Base-by-base conservation (phyloP, 78 protist genomes). In the Diacronema lutheri region DNA sequence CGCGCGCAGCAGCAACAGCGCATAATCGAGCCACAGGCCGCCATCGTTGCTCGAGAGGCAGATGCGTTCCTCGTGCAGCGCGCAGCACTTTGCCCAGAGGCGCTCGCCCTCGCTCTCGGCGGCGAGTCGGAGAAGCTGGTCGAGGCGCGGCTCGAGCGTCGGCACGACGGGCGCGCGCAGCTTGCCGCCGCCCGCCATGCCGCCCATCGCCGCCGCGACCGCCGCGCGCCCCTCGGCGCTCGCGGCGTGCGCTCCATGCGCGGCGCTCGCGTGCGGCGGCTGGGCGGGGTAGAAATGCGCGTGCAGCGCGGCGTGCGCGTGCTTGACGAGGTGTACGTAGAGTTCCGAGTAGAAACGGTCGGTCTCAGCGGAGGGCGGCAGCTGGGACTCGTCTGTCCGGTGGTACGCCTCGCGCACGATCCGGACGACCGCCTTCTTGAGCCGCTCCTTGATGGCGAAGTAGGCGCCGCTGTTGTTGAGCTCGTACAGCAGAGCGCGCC, bases 21-120 rank as follows among this genome's bases (percentile, higher is more conserved):
- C 92, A 86, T 81, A 90, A 57, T 85, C 92, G 81, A 10, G 19
- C 92, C 89, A 87, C 20, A 41, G 33, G 58, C 1, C 76, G 37
- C 60, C 79, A 37, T 57, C 41, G 21, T 35, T 0, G 26, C 5
- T 1, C 60, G 7, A 40, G 21, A 0, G 40, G 16, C 26, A 73
- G n/a, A 89, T 6, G 58, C 91, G 84, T 41, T 86, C 79, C 58
- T 89, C 62, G 79, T 85, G 88, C 60, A n/a, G 37, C 29, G 31
- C 6, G 57, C 23, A 61, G 29, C 85, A 88, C 46, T 3, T 46
- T 1, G 13, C 80, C 31, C 1, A 60, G 55, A 44, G 79, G 46
- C 33, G 31, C 57, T 4, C 38, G 12, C 21, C 6, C 79, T 71
- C 79, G n/a, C 0, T 10, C 38, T 56, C 58, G 72, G 13, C 23